Evolutionary conservation across 495 filamentous ascomycete genomes (phyloP).

Genomic region (Penicillium canariense): DNA sequence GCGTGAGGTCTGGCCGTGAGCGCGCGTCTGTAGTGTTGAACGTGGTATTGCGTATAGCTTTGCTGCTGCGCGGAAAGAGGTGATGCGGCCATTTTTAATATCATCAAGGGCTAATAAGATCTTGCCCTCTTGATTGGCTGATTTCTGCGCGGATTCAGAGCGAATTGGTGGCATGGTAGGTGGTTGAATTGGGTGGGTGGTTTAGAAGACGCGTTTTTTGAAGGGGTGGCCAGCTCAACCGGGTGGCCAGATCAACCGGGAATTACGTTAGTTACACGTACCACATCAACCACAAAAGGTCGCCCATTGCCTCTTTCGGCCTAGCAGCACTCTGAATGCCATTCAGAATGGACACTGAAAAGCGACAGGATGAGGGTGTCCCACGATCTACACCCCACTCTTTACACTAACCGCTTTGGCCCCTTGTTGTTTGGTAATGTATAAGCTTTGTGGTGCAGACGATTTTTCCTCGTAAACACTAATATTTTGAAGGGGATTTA

Average conservation of each 20-base stretch:
- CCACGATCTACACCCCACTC: background rate
- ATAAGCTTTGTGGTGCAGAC: background rate
- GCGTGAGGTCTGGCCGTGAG: too few relatives aligned
- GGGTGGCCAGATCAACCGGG: too few relatives aligned
- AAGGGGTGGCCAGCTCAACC: background rate
- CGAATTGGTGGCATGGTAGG: background rate
- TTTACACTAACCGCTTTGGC: background rate
- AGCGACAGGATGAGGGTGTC: too few relatives aligned
- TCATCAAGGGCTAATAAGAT: background rate
- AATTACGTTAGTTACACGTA: too few relatives aligned
- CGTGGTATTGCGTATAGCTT: background rate
- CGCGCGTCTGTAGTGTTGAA: background rate
- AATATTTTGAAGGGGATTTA: background rate
- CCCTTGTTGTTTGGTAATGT: background rate
- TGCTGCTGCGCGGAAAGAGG: background rate
- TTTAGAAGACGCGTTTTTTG: background rate
- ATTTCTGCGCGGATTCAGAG: background rate
- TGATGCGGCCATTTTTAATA: background rate
- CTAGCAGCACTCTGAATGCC: too few relatives aligned
- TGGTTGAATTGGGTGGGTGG: too few relatives aligned
- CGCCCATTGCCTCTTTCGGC: too few relatives aligned
- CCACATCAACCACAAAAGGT: too few relatives aligned
- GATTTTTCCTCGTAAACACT: background rate
- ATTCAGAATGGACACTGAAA: too few relatives aligned
- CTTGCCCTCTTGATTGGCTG: background rate